Evolutionary conservation across 305 asterid species (phyloP), one percentile per base, ranked within the genome.

Genomic region (Solanum chacoense): DNA sequence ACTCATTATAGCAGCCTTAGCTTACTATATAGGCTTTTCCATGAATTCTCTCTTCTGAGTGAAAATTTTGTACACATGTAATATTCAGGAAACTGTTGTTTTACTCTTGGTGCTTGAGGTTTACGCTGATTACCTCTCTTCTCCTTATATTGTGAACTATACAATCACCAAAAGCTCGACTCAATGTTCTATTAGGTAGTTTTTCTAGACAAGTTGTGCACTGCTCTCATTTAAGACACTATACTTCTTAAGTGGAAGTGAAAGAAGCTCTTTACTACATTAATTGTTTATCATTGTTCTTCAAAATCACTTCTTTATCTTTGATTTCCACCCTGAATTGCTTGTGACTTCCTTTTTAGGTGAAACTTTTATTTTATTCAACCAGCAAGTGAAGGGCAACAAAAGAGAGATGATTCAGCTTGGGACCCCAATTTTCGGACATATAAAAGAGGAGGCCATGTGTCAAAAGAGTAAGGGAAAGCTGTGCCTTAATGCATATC

Each of bases 381-480:
- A 98, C 90, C 98, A 96, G 93, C 98, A 95, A 91, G 86, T 93
- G 72, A 98, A 94, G 89, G 98, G 98, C 42, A 98, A 92, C 94
- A 97, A 96, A 95, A 94, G 99, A 93, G 99, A 97, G 96, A 69
- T 95, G 94, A 93, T 96, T 89, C 99, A 96, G 92, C 94, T 95
- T 76, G 99, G 99, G 28, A 94, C 95, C 90, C 98, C 99, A 84
- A 94, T 97, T 89, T 97, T 96, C 38, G 96, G 96, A 88, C 94
- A 92, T 67, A 88, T 95, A 83, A 93, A 94, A 90, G 95, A 94
- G 34, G 98, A 94, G 8, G 92, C 91, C 78, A 88, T 93, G 11
- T 91, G 87, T 86, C 96, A 90, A 87, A 91, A 91, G 93, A 90
- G 99, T 95, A 95, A 86, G 97, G 22, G 31, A 75, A 24, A 36